Percentiles rank a stretch among this genome's conserved stretches.
These are phyloP conservation scores for Apiospora pterosperma DNA, from an alignment of 2,329 filamentous ascomycete genomes.

Conservation along the genomic window DNA sequence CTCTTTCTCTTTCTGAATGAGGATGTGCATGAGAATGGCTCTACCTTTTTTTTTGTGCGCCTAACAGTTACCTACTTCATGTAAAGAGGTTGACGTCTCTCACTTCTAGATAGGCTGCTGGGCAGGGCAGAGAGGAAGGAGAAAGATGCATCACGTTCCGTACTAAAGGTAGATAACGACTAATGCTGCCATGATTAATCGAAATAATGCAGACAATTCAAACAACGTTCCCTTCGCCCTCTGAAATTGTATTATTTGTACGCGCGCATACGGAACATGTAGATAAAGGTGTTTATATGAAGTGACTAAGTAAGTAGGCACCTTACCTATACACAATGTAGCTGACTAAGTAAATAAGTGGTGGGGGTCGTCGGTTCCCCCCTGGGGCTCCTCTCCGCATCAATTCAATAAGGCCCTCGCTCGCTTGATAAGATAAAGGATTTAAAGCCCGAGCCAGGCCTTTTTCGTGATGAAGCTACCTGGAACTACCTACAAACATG, in stretches of 20 bases:
- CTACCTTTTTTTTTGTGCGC: neutral
- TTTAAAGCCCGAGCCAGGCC: neutral
- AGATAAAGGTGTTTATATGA: neutral
- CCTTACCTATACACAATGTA: no score
- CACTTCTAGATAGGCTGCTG: neutral
- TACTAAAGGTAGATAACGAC: neutral
- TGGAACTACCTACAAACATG: neutral
- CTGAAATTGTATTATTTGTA: neutral
- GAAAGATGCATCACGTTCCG: neutral
- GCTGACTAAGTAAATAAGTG: neutral
- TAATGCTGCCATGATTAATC: neutral
- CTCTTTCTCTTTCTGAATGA: neutral
- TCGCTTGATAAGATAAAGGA: neutral
- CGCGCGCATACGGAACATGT: neutral
- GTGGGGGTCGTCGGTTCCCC: neutral
- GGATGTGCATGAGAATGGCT: neutral
- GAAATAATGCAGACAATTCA: neutral
- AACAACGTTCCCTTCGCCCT: neutral
- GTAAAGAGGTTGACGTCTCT: neutral
- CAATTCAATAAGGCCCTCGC: neutral
- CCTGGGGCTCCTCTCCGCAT: neutral
- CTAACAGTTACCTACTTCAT: neutral
- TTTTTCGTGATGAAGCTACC: neutral
- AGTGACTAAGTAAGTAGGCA: no score
- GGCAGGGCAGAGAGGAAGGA: neutral